Evolutionary conservation across 768 basidiomycete genomes (phyloP), one percentile per base, ranked within the genome.

Genomic region (Thelephora ganbajun): DNA sequence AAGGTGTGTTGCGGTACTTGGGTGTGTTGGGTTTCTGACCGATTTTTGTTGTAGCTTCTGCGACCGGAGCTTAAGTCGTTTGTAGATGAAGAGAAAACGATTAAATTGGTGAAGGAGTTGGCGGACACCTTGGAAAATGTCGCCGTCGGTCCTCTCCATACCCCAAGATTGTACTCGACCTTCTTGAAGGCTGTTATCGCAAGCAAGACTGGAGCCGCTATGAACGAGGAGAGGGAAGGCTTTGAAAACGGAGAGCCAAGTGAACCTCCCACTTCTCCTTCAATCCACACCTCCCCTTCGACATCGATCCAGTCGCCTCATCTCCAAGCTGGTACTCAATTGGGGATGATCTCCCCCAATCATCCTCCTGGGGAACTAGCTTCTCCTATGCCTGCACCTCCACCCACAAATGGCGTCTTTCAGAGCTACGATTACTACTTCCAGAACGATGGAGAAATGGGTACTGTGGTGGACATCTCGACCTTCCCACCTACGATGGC

Each of bases 401-500:
- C 39, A 16, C 6, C 9, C 39, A 16, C 39, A 9, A 19, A 30
- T 22, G 47, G 37, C 20, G 5, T 30, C 9, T 42, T 43, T 41
- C 35, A 48, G 20, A 48, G 48, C n/a, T 48, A 57, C 45, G 55
- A 79, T 50, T 66, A 69, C 51, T 77, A 78, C 56, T 86, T 80
- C 63, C 76, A 81, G 50, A 81, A 84, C 56, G 77, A 78, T 46
- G 69, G 84, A 46, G 87, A 90, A 68, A 88, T 88, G 83, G 87
- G 86, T 0, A 85, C 83, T 3, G 83, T 80, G 13, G 76, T 73
- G 51, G 86, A 89, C 59, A 79, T 89, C 56, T 76, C 81, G 43
- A 86, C 79, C 47, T 89, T 89, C 73, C 87, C 86, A 44, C 87
- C 87, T n/a, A 87, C 82, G 46, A 87, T 88, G 82, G 80, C 77